Base-by-base conservation (phyloP, 441 rosid species). In the Melastoma candidum region DNA sequence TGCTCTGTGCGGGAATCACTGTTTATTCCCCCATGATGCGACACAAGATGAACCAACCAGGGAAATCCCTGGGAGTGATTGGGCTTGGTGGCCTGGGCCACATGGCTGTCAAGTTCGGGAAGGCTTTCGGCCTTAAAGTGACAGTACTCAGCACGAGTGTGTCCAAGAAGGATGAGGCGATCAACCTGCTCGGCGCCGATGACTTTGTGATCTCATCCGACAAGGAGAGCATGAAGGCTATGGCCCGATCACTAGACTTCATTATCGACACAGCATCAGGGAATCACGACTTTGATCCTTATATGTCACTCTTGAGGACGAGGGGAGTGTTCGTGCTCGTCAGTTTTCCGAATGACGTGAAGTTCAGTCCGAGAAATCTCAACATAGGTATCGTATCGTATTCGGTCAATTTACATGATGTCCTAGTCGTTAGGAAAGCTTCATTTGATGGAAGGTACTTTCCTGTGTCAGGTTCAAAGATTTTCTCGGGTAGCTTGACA, bases 81-180 rank as follows among this genome's bases (percentile, higher is more conserved):
- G 54, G 25, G 39, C 25, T 51, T 29, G 54, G 54, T 7, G 12
- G 44, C 11, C 54, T 51, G 7, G 54, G 7, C 39, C 44, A 51
- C 14, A 14, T 29, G 25, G 25, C 12, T 11, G 44, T 51, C 43
- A 51, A 51, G 54, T 51, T 51, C 24, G 54, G 12, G 14, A 29
- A 51, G 54, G 54, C 44, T 2, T 29, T 51, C 14, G 54, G 54
- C 32, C 17, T 51, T 41, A 51, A 6, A 7, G 7, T 29, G 7
- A 51, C 54, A 9, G 6, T 51, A 26, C 27, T 51, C 54, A 51
- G 54, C 3, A 12, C 54, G 7, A 51, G 54, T 43, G 39, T 51
- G 43, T 48, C 54, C 54, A 29, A 51, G 54, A 51, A 51, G 39
- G 44, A 51, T 27, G 44, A 51, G 1, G 54, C 54, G 43, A n/a